Base-by-base conservation (phyloP, 1,284 basidiomycete species). In the Thelephora terrestris region DNA sequence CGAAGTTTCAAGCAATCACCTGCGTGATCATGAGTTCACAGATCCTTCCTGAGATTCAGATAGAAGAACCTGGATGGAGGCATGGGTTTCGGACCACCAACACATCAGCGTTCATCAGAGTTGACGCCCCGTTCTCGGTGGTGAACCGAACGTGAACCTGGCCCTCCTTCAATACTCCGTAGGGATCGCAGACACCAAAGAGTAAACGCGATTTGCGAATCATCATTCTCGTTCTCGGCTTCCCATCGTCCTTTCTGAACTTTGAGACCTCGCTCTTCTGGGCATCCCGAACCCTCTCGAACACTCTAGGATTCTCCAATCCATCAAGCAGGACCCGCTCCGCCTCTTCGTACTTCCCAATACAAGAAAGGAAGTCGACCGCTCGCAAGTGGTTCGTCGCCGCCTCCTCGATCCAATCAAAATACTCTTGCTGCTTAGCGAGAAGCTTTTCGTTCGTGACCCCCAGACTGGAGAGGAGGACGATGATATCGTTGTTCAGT, bases 121-220 rank as follows among this genome's bases (percentile, higher is more conserved):
- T 79, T 1, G 74, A 66, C 0, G 67, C 66, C 4, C 79, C 79
- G 42, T 68, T 70, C 16, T 69, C 67, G 1, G 69, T 64, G 1
- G 73, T 75, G 32, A 83, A 73, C 4, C 79, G 70, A 29, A 82
- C 73, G 55, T 79, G 73, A 0, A 82, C 78, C 55, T 82, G 66
- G 0, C 80, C 80, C 55, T 80, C 78, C 46, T 71, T 70, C 38
- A 83, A 63, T 6, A 82, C 70, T 36, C 71, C 67, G 54, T 73
- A 79, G 2, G 80, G 80, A 60, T 83, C 80, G 51, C 79, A 82
- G 10, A 83, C 76, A 0, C 80, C 80, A 49, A 74, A 82, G 3
- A 83, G 61, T 3, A 78, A 65, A 18, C 79, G 69, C 6, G 79
- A 81, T 54, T 80, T 72, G 34, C 73, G 71, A 6, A 82, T 67